phyloP scores from a whole-genome alignment of 176 grass and related monocot species.

The Chloris gayana region DNA sequence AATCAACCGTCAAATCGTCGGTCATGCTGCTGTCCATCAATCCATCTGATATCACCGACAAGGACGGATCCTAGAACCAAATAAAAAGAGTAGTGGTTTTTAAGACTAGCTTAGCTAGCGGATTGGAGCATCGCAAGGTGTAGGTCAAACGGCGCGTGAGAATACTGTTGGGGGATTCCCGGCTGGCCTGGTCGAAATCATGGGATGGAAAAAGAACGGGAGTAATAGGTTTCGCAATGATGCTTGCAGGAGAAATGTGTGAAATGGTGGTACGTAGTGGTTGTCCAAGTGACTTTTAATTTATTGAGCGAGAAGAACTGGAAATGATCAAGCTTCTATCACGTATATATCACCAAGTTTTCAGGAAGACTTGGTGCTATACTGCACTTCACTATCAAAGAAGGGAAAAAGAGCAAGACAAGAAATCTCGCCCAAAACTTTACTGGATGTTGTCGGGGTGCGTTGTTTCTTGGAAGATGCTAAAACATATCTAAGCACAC shows the following conservation, averaged over 20 bases:
- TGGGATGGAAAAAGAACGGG: neutral
- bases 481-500: slow-evolving; percentile 21
- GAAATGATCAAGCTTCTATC: neutral
- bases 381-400: neutral
- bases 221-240: neutral
- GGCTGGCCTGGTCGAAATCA: neutral
- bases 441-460: slow-evolving; percentile 44
- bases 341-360: neutral
- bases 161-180: slow-evolving; percentile 31
- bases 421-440: slow-evolving; percentile 25
- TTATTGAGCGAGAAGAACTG: neutral
- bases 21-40: neutral
- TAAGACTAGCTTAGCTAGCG: neutral
- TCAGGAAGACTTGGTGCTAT: neutral
- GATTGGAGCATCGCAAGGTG: neutral
- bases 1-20: neutral
- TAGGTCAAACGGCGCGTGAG: slow-evolving; percentile 4
- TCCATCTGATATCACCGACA: slow-evolving; percentile 8
- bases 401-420: slow-evolving; percentile 9
- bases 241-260: neutral
- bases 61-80: slow-evolving; percentile 29
- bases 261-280: neutral
- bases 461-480: slow-evolving; percentile 45
- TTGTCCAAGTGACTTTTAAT: neutral
- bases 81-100: neutral